Conservation (phyloP, 768 basidiomycete genomes). For the Kwoniella dejecticola region DNA sequence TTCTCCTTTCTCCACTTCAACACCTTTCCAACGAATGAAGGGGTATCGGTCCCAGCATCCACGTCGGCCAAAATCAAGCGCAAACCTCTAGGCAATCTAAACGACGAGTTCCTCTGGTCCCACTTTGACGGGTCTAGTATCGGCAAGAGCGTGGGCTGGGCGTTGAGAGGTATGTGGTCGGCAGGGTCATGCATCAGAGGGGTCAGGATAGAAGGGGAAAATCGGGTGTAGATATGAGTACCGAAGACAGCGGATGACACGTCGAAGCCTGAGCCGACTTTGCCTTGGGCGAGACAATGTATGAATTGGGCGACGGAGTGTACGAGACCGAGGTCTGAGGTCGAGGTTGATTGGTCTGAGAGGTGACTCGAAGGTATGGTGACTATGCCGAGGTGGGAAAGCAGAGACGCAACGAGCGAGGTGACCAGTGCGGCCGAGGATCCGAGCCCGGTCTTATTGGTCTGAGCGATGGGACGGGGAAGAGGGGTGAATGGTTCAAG, state of each 20-base stretch:
- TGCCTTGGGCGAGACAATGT: conserved; percentile 95
- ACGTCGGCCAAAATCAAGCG: conserved; percentile 91
- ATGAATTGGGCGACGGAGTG: conserved; percentile 94
- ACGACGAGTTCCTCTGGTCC: conserved; percentile 70
- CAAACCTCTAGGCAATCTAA: conserved; percentile 79
- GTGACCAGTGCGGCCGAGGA: conserved; percentile 97
- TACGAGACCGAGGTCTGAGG: conserved; percentile 60
- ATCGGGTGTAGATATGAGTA: conserved; percentile 88
- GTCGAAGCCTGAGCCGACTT: conserved; percentile 97
- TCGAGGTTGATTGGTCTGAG: conserved; percentile 57
- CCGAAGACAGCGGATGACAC: conserved; percentile 92
- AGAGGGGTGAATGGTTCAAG: conserved; percentile 78
- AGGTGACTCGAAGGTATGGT: conserved; percentile 39
- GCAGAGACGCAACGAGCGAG: conserved; percentile 81
- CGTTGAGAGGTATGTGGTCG: conserved; percentile 6
- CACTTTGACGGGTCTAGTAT: conserved; percentile 59
- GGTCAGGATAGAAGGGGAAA: conserved; percentile 58
- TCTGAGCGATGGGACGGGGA: conserved; percentile 68
- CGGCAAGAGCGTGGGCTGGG: conserved; percentile 7
- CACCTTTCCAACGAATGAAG: conserved; percentile 87
- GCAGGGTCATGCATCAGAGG: conserved; percentile 32
- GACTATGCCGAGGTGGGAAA: conserved; percentile 73
- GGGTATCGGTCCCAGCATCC: conserved; percentile 93
- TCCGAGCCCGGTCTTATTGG: conserved; percentile 98
- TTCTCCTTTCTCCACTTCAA: conserved; percentile 80